Evolutionary conservation across 2,329 filamentous ascomycete species (phyloP).

Genomic region (Aspergillus luchuensis): DNA sequence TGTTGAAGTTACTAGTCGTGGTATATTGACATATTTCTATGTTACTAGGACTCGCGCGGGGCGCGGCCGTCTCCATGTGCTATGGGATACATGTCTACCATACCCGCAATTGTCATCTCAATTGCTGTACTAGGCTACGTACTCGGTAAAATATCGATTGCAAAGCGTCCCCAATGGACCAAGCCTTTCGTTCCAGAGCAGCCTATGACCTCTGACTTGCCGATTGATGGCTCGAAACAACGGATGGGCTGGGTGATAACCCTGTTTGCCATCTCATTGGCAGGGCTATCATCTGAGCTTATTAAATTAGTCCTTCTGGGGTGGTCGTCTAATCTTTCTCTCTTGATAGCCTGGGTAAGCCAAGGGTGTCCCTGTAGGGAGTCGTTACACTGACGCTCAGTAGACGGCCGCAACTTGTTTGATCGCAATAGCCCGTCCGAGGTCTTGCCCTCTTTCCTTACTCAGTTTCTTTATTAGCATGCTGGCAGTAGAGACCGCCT

Average conservation of each 20-base stretch:
- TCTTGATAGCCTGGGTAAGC: slow-evolving; percentile 44
- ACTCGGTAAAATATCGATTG: slow-evolving; percentile 25
- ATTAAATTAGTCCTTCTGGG: slow-evolving; percentile 28
- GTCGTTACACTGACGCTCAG: neutral
- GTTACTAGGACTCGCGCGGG: slow-evolving; percentile 38
- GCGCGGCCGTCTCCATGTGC: slow-evolving; percentile 40
- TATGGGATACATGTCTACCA: slow-evolving; percentile 35
- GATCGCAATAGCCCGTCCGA: slow-evolving; percentile 43
- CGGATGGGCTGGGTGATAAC: slow-evolving; percentile 37
- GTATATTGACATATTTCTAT: neutral
- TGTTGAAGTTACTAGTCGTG: neutral
- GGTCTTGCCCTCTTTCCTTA: slow-evolving; percentile 43
- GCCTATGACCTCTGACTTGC: slow-evolving; percentile 30
- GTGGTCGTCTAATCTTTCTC: slow-evolving; percentile 24
- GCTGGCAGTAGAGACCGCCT: slow-evolving; percentile 39
- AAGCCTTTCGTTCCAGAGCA: slow-evolving; percentile 54
- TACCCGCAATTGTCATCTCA: slow-evolving; percentile 31
- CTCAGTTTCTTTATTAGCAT: slow-evolving; percentile 37
- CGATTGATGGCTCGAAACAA: slow-evolving; percentile 33
- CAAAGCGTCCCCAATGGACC: slow-evolving; percentile 52
- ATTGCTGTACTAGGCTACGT: slow-evolving; percentile 33
- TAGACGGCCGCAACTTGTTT: slow-evolving; percentile 41
- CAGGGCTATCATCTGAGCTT: slow-evolving; percentile 40
- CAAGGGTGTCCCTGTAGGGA: slow-evolving; percentile 5
- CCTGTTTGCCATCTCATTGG: slow-evolving; percentile 43